phyloP scores from a whole-genome alignment of 1,284 basidiomycete species.

The Cryptococcus jaspeensis region DNA sequence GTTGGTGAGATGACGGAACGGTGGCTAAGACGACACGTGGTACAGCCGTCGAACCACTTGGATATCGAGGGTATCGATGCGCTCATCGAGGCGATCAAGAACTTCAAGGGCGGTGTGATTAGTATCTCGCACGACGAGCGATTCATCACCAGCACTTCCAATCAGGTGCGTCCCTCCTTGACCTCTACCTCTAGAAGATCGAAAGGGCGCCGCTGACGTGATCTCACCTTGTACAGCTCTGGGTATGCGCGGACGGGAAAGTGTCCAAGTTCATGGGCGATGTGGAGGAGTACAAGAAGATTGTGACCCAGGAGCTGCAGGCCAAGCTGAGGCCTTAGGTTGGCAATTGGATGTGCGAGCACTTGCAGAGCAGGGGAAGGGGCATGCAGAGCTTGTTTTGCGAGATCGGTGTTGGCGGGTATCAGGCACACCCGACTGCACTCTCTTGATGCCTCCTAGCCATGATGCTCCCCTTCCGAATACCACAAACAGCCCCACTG shows the following conservation, averaged over 20 bases:
- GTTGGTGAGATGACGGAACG: background rate
- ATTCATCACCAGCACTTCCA: constrained; percentile 71
- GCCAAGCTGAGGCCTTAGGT: constrained; percentile 20
- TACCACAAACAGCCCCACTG: too few species aligned
- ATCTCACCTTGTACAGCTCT: constrained; percentile 30
- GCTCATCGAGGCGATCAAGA: constrained; percentile 79
- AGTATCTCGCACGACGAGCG: constrained; percentile 87
- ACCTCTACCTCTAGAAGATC: background rate
- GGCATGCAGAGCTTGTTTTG: background rate
- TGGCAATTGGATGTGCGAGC: background rate
- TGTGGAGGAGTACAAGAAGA: constrained; percentile 86
- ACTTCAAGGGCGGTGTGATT: constrained; percentile 88
- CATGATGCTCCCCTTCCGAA: too few species aligned
- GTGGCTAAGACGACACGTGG: background rate
- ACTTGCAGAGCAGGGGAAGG: background rate
- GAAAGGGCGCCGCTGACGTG: constrained; percentile 3
- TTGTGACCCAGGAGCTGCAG: constrained; percentile 35
- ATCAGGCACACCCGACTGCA: background rate
- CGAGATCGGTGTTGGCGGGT: background rate
- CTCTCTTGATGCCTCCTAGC: too few species aligned
- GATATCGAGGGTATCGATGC: constrained; percentile 98
- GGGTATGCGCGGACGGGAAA: constrained; percentile 80
- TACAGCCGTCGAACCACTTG: constrained; percentile 91
- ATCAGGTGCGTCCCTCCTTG: constrained; percentile 34
- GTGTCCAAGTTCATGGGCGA: constrained; percentile 85